These are phyloP conservation scores for Aegilops tauschii DNA, from an alignment of 176 grass and related monocot genomes.

Conservation along the genomic window DNA sequence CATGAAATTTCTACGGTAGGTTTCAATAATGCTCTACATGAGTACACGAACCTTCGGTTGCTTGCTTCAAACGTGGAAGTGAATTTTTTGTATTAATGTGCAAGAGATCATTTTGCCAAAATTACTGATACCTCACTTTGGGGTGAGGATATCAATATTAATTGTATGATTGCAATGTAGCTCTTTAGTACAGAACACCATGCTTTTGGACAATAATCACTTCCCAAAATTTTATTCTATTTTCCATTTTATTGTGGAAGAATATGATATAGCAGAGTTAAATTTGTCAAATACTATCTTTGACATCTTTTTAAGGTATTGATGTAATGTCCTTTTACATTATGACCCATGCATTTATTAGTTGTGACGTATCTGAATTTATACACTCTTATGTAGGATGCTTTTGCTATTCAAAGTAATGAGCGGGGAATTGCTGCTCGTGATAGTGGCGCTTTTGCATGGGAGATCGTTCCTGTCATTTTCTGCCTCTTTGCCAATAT, in stretches of 20 bases:
- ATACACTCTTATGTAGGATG: slow-evolving; percentile 55
- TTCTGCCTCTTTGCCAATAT: slow-evolving; percentile 1
- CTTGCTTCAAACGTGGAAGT: neutral
- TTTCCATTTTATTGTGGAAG: neutral
- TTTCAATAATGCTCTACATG: neutral
- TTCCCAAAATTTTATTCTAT: neutral
- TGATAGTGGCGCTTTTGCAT: slow-evolving; percentile 80
- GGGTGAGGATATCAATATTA: neutral
- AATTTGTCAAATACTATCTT: neutral
- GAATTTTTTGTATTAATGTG: neutral
- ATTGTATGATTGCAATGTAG: neutral
- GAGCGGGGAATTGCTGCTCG: slow-evolving; percentile 88
- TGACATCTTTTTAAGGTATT: neutral
- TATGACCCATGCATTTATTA: neutral
- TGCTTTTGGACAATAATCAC: neutral
- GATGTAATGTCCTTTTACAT: neutral
- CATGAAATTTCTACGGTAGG: neutral
- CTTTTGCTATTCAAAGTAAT: slow-evolving; percentile 92
- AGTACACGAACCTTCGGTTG: neutral
- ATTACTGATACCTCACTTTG: neutral
- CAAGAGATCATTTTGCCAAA: neutral
- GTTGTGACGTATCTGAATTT: slow-evolving; percentile 7
- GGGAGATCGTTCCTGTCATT: slow-evolving; percentile 85
- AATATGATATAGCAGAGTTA: neutral
- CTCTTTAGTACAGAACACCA: neutral